These are phyloP conservation scores for Tuber brumale DNA, from an alignment of 495 filamentous ascomycete species.

Conservation along the genomic window DNA sequence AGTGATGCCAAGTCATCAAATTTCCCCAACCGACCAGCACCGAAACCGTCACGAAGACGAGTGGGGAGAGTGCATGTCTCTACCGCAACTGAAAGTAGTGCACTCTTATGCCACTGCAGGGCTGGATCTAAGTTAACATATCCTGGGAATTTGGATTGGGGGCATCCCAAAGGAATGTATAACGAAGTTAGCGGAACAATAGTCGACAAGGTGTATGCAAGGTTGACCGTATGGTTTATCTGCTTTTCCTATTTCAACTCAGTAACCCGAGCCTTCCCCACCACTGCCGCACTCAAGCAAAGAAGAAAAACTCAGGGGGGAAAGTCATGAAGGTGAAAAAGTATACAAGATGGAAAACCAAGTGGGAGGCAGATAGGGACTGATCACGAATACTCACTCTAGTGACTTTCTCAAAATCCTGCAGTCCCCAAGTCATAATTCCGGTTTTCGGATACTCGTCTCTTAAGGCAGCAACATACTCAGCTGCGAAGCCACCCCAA, in stretches of 20 bases:
- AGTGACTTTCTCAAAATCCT: constrained; percentile 54
- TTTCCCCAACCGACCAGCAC: constrained; percentile 45
- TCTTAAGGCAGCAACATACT: constrained; percentile 70
- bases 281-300: neutral
- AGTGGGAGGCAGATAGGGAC: constrained; percentile 3
- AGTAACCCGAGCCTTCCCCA: constrained; percentile 10
- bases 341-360: constrained; percentile 10
- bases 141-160: constrained; percentile 51
- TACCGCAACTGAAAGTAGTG: constrained; percentile 66
- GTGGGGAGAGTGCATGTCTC: constrained; percentile 76
- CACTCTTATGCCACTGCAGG: constrained; percentile 77
- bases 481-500: constrained; percentile 81
- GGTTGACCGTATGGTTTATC: constrained; percentile 40
- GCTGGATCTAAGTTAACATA: constrained; percentile 57
- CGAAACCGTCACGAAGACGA: constrained; percentile 53
- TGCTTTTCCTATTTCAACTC: constrained; percentile 46
- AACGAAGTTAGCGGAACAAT: constrained; percentile 56
- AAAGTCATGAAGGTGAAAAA: neutral
- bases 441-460: constrained; percentile 86
- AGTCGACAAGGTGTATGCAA: constrained; percentile 36
- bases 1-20: constrained; percentile 62
- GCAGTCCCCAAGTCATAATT: constrained; percentile 79
- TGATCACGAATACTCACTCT: constrained; percentile 48
- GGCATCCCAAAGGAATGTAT: constrained; percentile 68
- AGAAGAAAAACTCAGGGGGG: neutral